These are phyloP conservation scores for Leccinellum albellum DNA, from an alignment of 768 basidiomycete genomes.

Conservation along the genomic window DNA sequence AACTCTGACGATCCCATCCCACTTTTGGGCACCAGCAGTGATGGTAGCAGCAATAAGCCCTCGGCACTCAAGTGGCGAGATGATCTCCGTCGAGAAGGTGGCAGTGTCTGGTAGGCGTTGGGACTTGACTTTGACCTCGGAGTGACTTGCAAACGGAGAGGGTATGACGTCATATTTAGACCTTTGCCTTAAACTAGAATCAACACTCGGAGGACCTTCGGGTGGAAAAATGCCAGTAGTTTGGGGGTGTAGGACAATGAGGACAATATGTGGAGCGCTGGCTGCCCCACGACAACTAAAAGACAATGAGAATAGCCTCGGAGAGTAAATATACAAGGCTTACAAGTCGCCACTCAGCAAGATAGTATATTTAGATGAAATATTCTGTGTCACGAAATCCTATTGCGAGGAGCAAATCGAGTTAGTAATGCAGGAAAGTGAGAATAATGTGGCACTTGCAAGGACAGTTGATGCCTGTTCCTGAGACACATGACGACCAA, in stretches of 20 bases:
- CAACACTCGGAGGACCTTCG: slow-evolving; percentile 10
- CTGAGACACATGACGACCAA: slow-evolving; percentile 34
- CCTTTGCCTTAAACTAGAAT: slow-evolving; percentile 12
- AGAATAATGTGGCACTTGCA: slow-evolving; percentile 33
- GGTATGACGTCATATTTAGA: slow-evolving; percentile 12
- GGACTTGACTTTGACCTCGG: slow-evolving; percentile 7
- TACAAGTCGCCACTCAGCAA: slow-evolving; percentile 57
- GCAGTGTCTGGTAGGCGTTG: slow-evolving; percentile 9
- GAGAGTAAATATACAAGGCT: slow-evolving; percentile 24
- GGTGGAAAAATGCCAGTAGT: slow-evolving; percentile 12
- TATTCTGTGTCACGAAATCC: slow-evolving; percentile 47
- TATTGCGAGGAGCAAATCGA: slow-evolving; percentile 18
- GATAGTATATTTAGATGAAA: slow-evolving; percentile 48
- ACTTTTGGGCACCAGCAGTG: slow-evolving; percentile 32
- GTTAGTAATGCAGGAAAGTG: background rate
- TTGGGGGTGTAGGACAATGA: slow-evolving; percentile 17
- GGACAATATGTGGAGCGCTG: slow-evolving; percentile 14
- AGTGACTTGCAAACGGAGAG: slow-evolving; percentile 12
- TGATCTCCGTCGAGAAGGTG: slow-evolving; percentile 35
- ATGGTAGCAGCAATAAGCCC: slow-evolving; percentile 45
- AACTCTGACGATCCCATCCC: slow-evolving; percentile 52
- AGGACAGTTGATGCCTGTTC: slow-evolving; percentile 42
- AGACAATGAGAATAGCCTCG: background rate
- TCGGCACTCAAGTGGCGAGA: slow-evolving; percentile 40
- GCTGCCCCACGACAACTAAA: slow-evolving; percentile 43